Base-by-base conservation (phyloP, 2,329 filamentous ascomycete species). In the Bisporella sp. region DNA sequence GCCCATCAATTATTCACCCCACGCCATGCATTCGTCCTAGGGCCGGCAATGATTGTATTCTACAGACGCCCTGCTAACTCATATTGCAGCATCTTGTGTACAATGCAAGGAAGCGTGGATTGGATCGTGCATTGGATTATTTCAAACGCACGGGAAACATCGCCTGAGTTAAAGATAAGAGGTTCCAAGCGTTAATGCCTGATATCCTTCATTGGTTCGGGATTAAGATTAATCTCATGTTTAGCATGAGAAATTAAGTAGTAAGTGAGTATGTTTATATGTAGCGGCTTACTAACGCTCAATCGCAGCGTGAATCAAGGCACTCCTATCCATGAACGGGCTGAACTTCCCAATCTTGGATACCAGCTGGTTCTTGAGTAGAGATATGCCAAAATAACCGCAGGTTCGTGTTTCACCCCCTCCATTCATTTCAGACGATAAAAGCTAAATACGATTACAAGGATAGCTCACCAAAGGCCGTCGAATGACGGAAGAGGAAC, bases 131-230 rank as follows among this genome's bases (percentile, higher is more conserved):
- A 28, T 92, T 86, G 61, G 89, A 95, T 68, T 97, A 97, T 72
- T 97, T 97, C 74, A 86, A 92, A 71, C 79, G 93, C 51, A 97
- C 92, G n/a, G 92, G 96, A 70, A 96, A 96, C 67, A 95, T 99
- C 66, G 93, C 93, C 6, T 93, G 93, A 54, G 92, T 97, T 58
- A 95, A 96, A 69, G 86, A 83, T 61, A 97, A 97, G 92, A 84
- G 93, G 39, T 97, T 97, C 77, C 93, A 97, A 73, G 92, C 92
- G 31, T 76, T 99, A 49, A 97, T 97, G 93, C 92, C 93, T 33
- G 90, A 96, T 67, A 95, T 97, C 58, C 77, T 97, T 48, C 93
- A 97, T 71, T 97, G 93, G 93, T 80, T 99, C 31, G 93, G 93
- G 55, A 96, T 99, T 66, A 97, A 97, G 77, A 97, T 99, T 65